Conservation (phyloP, 768 basidiomycete genomes). For the Podaxis sp. region DNA sequence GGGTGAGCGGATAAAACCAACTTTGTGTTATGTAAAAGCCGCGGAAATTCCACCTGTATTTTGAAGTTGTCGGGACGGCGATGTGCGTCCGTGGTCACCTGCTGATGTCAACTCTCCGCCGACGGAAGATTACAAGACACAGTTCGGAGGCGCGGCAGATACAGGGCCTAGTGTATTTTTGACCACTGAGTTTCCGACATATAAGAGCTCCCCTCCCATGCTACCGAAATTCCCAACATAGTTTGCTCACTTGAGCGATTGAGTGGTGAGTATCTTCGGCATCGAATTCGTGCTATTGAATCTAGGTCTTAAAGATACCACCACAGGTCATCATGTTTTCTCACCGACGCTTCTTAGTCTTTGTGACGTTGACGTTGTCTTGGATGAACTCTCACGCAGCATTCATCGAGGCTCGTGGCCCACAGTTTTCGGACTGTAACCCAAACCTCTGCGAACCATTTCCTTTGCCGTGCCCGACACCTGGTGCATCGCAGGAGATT, state of each 20-base stretch:
- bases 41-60: background rate
- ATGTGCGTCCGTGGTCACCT: background rate
- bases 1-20: background rate
- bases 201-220: too few relatives aligned
- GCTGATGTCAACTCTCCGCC: background rate
- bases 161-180: too few relatives aligned
- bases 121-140: background rate
- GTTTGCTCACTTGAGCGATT: too few relatives aligned
- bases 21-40: background rate
- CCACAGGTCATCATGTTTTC: background rate
- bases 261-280: background rate
- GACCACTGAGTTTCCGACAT: too few relatives aligned
- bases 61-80: background rate
- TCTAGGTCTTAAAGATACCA: background rate
- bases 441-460: background rate
- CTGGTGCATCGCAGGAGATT: constrained; percentile 2
- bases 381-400: background rate
- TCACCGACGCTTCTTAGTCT: background rate
- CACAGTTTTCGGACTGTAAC: constrained; percentile 4
- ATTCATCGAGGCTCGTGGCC: background rate
- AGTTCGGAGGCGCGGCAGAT: too few relatives aligned
- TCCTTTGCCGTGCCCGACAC: constrained; percentile 2
- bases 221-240: too few relatives aligned
- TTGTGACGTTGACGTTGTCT: background rate
- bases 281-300: background rate